Percentiles rank a stretch among this genome's conserved stretches.
phyloP scores from a whole-genome alignment of 2,329 filamentous ascomycete species.

The Rhinocladiella mackenziei region DNA sequence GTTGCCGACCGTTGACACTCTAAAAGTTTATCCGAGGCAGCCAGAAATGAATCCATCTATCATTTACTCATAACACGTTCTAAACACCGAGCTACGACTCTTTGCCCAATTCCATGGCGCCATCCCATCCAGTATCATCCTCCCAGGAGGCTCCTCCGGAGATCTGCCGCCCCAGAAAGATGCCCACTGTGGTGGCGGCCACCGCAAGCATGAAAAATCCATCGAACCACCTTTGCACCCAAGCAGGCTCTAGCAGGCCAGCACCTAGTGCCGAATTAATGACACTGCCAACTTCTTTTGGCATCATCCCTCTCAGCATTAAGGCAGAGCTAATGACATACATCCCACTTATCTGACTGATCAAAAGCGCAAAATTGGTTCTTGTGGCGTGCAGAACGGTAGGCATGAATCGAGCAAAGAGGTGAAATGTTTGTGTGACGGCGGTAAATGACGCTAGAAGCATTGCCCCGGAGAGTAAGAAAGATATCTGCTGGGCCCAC shows the following conservation, averaged over 20 bases:
- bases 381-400: slow-evolving; percentile 68
- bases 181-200: slow-evolving; percentile 62
- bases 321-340: slow-evolving; percentile 80
- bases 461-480: slow-evolving; percentile 77
- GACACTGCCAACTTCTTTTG: slow-evolving; percentile 69
- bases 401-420: slow-evolving; percentile 73
- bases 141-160: slow-evolving; percentile 48
- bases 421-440: slow-evolving; percentile 77
- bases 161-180: slow-evolving; percentile 67
- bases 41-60: background rate
- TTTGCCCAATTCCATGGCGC: slow-evolving; percentile 69
- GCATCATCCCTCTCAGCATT: slow-evolving; percentile 72
- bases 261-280: slow-evolving; percentile 69
- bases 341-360: slow-evolving; percentile 75
- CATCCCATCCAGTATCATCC: slow-evolving; percentile 52
- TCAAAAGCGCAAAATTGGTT: slow-evolving; percentile 72
- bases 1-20: background rate
- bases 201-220: slow-evolving; percentile 74
- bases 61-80: background rate
- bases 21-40: background rate
- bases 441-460: slow-evolving; percentile 76
- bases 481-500: slow-evolving; percentile 81
- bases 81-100: slow-evolving; percentile 42
- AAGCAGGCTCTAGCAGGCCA: slow-evolving; percentile 67
- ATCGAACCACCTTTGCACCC: slow-evolving; percentile 82